Conservation (phyloP, 2,329 filamentous ascomycete genomes). For the Scytalidium lignicola region DNA sequence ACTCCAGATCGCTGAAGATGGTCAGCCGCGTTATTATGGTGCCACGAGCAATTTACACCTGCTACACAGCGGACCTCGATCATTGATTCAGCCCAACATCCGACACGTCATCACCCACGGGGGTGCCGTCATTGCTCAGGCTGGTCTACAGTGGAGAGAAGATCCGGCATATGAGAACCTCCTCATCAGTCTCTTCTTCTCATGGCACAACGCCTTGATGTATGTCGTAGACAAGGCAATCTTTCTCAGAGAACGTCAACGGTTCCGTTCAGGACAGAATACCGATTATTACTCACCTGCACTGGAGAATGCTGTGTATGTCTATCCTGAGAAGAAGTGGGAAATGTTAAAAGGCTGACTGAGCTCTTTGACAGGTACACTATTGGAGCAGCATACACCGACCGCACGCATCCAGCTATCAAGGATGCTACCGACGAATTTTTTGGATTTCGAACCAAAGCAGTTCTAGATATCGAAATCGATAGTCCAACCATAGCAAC, state of each 20-base stretch:
- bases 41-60: not conserved
- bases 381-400: not conserved
- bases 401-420: not conserved
- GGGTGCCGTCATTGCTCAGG: slow-evolving; percentile 1
- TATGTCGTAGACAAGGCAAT: not conserved
- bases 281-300: slow-evolving; percentile 1
- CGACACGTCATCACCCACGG: not conserved
- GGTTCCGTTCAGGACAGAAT: not conserved
- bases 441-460: slow-evolving; percentile 2
- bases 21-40: slow-evolving; percentile 1
- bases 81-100: slow-evolving; percentile 1
- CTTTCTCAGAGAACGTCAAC: slow-evolving; percentile 3
- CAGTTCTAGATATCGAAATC: not conserved
- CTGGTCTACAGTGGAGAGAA: not conserved
- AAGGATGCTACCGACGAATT: slow-evolving; percentile 1
- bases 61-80: slow-evolving; percentile 1
- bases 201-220: slow-evolving; percentile 1
- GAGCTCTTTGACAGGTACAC: not conserved
- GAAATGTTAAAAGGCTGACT: not conserved
- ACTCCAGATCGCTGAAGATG: slow-evolving; percentile 1
- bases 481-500: slow-evolving; percentile 2
- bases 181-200: slow-evolving; percentile 2
- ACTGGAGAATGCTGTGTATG: slow-evolving; percentile 1
- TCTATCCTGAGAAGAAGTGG: not conserved
- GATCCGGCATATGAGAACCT: slow-evolving; percentile 1